phyloP scores from a whole-genome alignment of 768 basidiomycete genomes.

The Psilocybe sp. region DNA sequence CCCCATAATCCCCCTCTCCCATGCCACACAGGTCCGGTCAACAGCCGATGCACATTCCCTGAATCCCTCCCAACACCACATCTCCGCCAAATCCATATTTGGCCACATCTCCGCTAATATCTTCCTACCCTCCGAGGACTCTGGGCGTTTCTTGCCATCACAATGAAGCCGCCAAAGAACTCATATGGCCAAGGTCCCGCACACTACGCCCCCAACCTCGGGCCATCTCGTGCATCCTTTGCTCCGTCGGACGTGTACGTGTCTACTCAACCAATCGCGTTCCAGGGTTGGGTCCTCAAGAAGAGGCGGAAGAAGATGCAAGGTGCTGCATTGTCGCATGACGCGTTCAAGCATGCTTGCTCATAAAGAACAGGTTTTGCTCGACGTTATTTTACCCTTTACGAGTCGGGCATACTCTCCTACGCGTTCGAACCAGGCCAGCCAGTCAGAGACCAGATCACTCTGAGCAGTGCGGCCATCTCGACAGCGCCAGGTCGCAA shows the following conservation, averaged over 20 bases:
- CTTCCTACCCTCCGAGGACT: constrained; percentile 6
- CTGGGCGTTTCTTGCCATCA: neutral
- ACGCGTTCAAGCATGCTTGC: neutral
- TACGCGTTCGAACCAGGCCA: constrained; percentile 76
- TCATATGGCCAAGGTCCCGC: neutral
- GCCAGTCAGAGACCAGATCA: constrained; percentile 68
- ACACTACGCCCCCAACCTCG: constrained; percentile 11
- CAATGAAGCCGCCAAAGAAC: constrained; percentile 6
- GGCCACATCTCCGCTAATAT: constrained; percentile 11
- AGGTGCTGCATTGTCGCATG: constrained; percentile 38
- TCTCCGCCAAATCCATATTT: constrained; percentile 10
- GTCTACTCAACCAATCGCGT: constrained; percentile 26
- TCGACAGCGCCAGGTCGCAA: constrained; percentile 69
- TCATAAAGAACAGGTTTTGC: constrained; percentile 62
- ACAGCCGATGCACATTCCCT: constrained; percentile 19
- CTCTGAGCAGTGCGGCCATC: constrained; percentile 69
- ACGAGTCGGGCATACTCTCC: constrained; percentile 64
- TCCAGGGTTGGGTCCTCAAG: constrained; percentile 81
- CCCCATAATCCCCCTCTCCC: constrained; percentile 8
- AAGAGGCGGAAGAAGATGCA: constrained; percentile 89
- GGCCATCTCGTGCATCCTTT: constrained; percentile 5
- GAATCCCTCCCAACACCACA: neutral
- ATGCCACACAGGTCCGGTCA: constrained; percentile 19
- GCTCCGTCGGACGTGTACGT: constrained; percentile 12
- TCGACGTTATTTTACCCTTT: constrained; percentile 74